Evolutionary conservation across 768 basidiomycete genomes (phyloP), one percentile per base, ranked within the genome.

Genomic region (Hypholoma sublateritium): DNA sequence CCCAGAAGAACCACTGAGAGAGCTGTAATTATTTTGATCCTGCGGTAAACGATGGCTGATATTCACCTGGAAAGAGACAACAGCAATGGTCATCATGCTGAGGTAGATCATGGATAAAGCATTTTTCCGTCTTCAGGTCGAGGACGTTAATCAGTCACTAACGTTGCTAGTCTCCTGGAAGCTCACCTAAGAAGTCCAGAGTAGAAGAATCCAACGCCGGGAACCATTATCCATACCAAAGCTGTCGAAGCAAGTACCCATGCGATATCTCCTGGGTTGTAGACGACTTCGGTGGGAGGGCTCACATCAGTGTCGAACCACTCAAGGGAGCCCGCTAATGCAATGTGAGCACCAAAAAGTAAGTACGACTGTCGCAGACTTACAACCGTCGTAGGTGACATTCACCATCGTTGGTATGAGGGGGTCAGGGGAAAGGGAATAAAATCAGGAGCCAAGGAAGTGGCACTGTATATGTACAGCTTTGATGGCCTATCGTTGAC

Each of bases 1-100:
- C 96, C 95, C 95, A 97, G 81, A 96, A 95, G 79, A 93, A 95
- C 93, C 93, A 95, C 89, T 94, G 60, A 21, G 4, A 66, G 17
- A 62, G 62, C 39, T n/a, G 43, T 28, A 5, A 7, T 19, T 28
- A 43, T 45, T 17, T 45, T 48, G 4, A 9, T 19, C 14, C 39
- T 22, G 28, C 25, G 16, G 25, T 41, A 28, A n/a, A 42, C 5
- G 39, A 48, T 39, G 16, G 19, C 1, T 16, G 17, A 35, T 8
- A 39, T 83, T 58, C 58, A 92, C 92, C 79, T 93, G 89, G 77
- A 94, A 93, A 4, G 88, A 88, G 28, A 93, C 90, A 61, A 90
- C 81, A 0, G 87, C 95, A 11, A 95, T 64, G 0, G 84, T 82
- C 70, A 89, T 81, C 83, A 94, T 88, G 60, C 84, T 84, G 32